Evolutionary conservation across 2,329 filamentous ascomycete genomes (phyloP).

Genomic region (Periconia digitata): DNA sequence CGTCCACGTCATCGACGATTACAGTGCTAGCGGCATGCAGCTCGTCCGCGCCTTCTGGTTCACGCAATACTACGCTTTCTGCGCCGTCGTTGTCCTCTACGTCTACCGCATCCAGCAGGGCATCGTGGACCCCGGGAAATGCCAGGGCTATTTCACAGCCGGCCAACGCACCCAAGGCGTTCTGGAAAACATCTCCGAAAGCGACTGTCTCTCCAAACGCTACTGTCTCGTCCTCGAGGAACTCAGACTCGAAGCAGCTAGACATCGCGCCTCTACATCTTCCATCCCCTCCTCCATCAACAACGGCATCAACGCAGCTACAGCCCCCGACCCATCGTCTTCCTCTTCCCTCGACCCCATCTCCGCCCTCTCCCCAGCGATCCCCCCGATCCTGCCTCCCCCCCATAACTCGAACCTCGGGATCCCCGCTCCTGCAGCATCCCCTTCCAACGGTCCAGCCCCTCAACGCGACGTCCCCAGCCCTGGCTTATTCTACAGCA

Average conservation of each 20-base stretch:
- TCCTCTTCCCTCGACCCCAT: background rate
- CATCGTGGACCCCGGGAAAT: conserved; percentile 49
- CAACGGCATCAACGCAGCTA: too few species aligned
- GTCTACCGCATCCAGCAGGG: conserved; percentile 57
- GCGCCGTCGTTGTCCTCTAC: conserved; percentile 57
- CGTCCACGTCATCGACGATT: conserved; percentile 47
- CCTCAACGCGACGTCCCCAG: background rate
- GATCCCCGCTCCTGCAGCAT: background rate
- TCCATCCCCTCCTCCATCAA: background rate
- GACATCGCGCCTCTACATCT: conserved; percentile 3
- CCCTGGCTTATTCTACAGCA: background rate
- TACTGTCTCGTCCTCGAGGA: conserved; percentile 59
- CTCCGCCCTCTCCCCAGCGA: conserved; percentile 1
- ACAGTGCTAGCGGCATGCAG: conserved; percentile 38
- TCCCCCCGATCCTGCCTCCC: background rate
- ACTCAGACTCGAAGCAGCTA: conserved; percentile 46
- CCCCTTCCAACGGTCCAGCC: background rate
- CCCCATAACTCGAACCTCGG: too few species aligned
- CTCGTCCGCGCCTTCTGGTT: conserved; percentile 55
- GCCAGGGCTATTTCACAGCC: conserved; percentile 50
- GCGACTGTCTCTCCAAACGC: conserved; percentile 42
- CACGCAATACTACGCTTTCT: conserved; percentile 58
- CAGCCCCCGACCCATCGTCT: too few species aligned
- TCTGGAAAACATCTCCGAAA: conserved; percentile 31
- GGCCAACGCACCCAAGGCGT: conserved; percentile 47